These are phyloP conservation scores for Neodidymelliopsis sp. DNA, from an alignment of 2,329 filamentous ascomycete species.

Conservation along the genomic window DNA sequence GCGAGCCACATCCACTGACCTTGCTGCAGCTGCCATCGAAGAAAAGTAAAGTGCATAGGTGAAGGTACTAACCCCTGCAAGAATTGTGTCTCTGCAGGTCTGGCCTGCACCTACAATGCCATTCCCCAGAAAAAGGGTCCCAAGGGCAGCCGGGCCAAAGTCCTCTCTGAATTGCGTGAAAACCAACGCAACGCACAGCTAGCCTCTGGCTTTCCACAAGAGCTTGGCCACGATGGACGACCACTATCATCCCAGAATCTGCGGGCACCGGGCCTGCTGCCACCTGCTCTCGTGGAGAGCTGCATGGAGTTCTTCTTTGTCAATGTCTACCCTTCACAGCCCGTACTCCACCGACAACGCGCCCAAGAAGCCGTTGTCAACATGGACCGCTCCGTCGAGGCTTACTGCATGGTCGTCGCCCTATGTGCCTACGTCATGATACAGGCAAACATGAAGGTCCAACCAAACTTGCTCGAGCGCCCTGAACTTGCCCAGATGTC, in stretches of 20 bases:
- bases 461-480: conserved; percentile 57
- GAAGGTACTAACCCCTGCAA: conserved; percentile 63
- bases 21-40: conserved; percentile 53
- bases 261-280: conserved; percentile 58
- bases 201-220: conserved; percentile 49
- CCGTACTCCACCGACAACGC: conserved; percentile 61
- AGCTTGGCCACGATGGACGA: conserved; percentile 51
- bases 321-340: conserved; percentile 70
- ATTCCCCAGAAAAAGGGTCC: conserved; percentile 70
- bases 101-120: conserved; percentile 70
- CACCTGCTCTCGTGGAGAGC: conserved; percentile 58
- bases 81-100: conserved; percentile 65
- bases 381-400: conserved; percentile 61
- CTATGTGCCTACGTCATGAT: conserved; percentile 60
- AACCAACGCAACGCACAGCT: conserved; percentile 57
- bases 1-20: conserved; percentile 18
- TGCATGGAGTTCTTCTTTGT: conserved; percentile 69
- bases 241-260: conserved; percentile 54
- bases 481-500: conserved; percentile 52
- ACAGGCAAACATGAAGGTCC: conserved; percentile 56
- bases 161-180: conserved; percentile 68
- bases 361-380: conserved; percentile 62
- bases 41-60: conserved; percentile 61
- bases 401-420: conserved; percentile 64
- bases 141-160: conserved; percentile 68